These are phyloP conservation scores for Plasmodium blacklocki DNA, from an alignment of 169 alveolate genomes.

Conservation along the genomic window DNA sequence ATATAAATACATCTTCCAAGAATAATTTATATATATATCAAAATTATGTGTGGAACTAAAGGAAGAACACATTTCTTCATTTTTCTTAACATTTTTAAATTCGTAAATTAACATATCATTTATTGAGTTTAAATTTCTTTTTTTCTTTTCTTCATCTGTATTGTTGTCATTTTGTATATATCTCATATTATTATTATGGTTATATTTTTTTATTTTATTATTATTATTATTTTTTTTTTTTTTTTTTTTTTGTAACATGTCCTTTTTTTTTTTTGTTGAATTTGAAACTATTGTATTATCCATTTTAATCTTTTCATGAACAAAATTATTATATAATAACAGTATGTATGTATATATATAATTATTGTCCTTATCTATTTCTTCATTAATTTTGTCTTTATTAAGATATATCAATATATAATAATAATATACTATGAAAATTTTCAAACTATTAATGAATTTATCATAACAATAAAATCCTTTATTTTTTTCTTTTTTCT, in stretches of 20 bases:
- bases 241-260: neutral
- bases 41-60: conserved; percentile 20
- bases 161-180: neutral
- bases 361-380: conserved; percentile 16
- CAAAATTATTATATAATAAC: conserved; percentile 42
- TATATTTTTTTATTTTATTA: neutral
- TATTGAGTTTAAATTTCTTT: neutral
- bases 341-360: conserved; percentile 27
- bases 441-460: conserved; percentile 35
- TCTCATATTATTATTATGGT: neutral
- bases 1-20: conserved; percentile 69
- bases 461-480: conserved; percentile 54
- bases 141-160: neutral
- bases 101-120: conserved; percentile 52
- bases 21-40: conserved; percentile 39
- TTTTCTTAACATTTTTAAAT: conserved; percentile 27
- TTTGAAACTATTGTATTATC: neutral
- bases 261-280: neutral
- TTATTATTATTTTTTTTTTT: neutral
- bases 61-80: conserved; percentile 10
- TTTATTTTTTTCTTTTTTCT: conserved; percentile 56
- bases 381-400: conserved; percentile 19
- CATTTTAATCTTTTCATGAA: neutral
- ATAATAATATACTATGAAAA: conserved; percentile 55
- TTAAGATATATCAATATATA: conserved; percentile 29